Conservation (phyloP, 495 filamentous ascomycete species). For the Clavariopsis aquatica region DNA sequence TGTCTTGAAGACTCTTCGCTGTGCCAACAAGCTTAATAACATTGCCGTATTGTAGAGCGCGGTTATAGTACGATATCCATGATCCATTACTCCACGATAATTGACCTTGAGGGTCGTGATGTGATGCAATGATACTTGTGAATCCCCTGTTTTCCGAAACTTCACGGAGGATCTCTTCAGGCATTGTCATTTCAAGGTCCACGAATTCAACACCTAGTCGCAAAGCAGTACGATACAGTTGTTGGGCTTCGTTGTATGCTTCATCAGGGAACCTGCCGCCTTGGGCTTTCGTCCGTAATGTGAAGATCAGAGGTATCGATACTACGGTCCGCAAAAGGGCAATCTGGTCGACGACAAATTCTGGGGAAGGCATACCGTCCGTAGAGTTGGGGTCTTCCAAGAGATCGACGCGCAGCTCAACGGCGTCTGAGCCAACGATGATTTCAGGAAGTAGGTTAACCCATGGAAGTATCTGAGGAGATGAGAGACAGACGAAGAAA, state of each 20-base stretch:
- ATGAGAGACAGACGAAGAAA: slow-evolving; percentile 90
- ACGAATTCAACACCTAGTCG: slow-evolving; percentile 87
- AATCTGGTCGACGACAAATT: slow-evolving; percentile 80
- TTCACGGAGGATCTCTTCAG: slow-evolving; percentile 66
- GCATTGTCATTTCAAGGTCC: slow-evolving; percentile 88
- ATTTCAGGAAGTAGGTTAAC: slow-evolving; percentile 67
- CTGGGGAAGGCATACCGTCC: slow-evolving; percentile 61
- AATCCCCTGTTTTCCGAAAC: slow-evolving; percentile 69
- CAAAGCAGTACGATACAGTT: slow-evolving; percentile 75
- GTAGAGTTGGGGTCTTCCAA: slow-evolving; percentile 68
- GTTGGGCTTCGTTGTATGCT: slow-evolving; percentile 64
- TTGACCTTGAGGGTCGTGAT: slow-evolving; percentile 80
- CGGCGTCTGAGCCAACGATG: slow-evolving; percentile 84
- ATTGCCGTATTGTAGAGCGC: slow-evolving; percentile 81
- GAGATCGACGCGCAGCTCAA: slow-evolving; percentile 92
- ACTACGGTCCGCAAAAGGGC: slow-evolving; percentile 72
- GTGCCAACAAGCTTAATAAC: slow-evolving; percentile 92
- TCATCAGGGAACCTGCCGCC: slow-evolving; percentile 87
- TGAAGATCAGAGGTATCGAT: slow-evolving; percentile 91
- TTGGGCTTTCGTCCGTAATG: slow-evolving; percentile 80
- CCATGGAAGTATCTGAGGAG: slow-evolving; percentile 67
- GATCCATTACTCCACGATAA: slow-evolving; percentile 86
- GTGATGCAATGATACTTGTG: slow-evolving; percentile 87
- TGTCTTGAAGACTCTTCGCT: slow-evolving; percentile 76
- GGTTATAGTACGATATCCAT: slow-evolving; percentile 86